A percentile compares a stretch with the other conserved stretches of the same genome.
Conservation (phyloP, 139 green algal species). For the Pedinophyceae sp. region DNA sequence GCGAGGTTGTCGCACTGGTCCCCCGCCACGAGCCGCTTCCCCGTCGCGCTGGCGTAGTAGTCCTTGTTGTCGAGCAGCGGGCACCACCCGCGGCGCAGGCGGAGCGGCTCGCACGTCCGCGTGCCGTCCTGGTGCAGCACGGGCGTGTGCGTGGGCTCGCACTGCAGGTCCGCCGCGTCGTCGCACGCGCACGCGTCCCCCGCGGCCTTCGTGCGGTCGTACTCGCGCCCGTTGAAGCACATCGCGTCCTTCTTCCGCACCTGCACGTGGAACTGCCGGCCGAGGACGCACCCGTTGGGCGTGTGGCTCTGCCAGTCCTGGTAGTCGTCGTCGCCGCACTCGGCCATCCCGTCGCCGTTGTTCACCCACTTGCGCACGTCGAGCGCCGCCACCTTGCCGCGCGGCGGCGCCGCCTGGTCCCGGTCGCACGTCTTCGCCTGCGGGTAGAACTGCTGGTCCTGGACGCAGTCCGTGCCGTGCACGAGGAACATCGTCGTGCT, state of each 20-base stretch:
- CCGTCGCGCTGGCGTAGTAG: slow-evolving; percentile 11
- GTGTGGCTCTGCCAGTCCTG: no score
- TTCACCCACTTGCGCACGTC: background rate
- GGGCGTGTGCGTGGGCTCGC: slow-evolving; percentile 28
- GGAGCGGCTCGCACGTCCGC: background rate
- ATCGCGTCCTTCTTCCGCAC: slow-evolving; percentile 25
- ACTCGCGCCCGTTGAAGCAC: slow-evolving; percentile 49
- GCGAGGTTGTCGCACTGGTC: slow-evolving; percentile 32
- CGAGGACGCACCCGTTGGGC: no score
- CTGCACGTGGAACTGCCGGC: slow-evolving; percentile 6
- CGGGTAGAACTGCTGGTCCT: slow-evolving; percentile 16
- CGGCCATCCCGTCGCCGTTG: no score
- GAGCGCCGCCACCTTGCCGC: background rate
- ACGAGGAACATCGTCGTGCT: slow-evolving; percentile 58
- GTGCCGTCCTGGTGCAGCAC: background rate
- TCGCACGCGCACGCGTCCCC: slow-evolving; percentile 30
- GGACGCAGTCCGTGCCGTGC: slow-evolving; percentile 55
- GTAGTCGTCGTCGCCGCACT: no score
- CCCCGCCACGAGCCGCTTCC: slow-evolving; percentile 37
- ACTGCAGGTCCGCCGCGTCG: slow-evolving; percentile 37
- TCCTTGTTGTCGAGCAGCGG: slow-evolving; percentile 4
- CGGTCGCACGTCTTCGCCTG: background rate
- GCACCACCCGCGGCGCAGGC: background rate
- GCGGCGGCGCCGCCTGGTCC: background rate
- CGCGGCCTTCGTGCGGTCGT: slow-evolving; percentile 12